Base-by-base conservation (phyloP, 352 stramenopile species). In the Pythium insidiosum region DNA sequence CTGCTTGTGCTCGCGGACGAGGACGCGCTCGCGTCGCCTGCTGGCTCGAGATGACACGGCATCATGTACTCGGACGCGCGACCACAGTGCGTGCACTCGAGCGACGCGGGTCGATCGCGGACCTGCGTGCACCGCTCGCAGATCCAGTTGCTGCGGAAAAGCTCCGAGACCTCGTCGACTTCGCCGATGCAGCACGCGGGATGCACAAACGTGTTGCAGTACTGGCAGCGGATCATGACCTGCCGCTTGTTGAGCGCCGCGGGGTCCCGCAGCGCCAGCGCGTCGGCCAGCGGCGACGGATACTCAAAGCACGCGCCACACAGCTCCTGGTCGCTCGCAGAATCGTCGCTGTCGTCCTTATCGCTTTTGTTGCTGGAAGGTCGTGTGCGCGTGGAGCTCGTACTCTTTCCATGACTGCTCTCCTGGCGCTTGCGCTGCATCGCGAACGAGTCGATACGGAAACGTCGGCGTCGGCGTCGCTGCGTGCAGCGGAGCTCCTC, bases 171-270 rank as follows among this genome's bases (percentile, higher is more conserved):
- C 6, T 63, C 64, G 2, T 73, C 71, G 38, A 86, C 73, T 35
- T 88, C 72, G n/a, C 62, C 85, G 39, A 85, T 64, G 13, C 71
- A 87, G 48, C 82, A 92, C n/a, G 80, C 67, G 0, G 82, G 73
- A 34, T 94, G 82, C 23, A 88, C 72, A 46, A 84, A 77, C 6
- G 79, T 76, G 49, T 83, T 88, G 63, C 82, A 94, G 39, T 87
- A 84, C 43, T 87, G 80, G 36, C 82, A 94, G 10, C 82, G 82
- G 56, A 94, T 73, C 63, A 92, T 74, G 47, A 90, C 74, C 46
- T 94, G 81, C 12, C 78, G 73, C 43, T 73, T 73, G 57, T 67
- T 73, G 15, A 90, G 63, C 57, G 71, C 56, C 22, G 68, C 66
- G n/a, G 69, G 60, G 40, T 83, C 55, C 15, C 58, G 53, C 6